phyloP scores from a whole-genome alignment of 2,329 filamentous ascomycete genomes.

The Trichoderma atrobrunneum region DNA sequence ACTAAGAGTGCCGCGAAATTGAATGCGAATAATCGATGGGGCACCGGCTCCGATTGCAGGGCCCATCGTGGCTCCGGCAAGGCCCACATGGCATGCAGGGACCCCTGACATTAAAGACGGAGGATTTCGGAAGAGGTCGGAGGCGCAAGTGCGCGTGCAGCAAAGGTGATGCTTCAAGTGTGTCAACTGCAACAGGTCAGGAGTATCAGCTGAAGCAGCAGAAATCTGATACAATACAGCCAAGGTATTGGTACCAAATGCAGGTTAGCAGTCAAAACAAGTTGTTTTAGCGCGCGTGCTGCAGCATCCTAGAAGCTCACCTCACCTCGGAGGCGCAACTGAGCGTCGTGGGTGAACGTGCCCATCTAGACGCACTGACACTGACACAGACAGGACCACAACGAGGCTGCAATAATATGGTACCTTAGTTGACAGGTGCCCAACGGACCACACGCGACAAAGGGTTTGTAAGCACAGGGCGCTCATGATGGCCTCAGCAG shows the following conservation, averaged over 20 bases:
- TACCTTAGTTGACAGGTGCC: not conserved
- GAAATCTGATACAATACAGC: not conserved
- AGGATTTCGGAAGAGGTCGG: constrained; percentile 14
- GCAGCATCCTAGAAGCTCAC: not conserved
- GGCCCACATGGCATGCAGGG: constrained; percentile 15
- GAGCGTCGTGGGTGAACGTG: not conserved
- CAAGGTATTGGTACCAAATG: not conserved
- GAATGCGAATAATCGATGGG: constrained; percentile 13
- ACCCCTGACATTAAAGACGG: not conserved
- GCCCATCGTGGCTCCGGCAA: constrained; percentile 15
- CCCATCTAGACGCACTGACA: not conserved
- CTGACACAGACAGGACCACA: not conserved
- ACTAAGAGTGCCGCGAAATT: not conserved
- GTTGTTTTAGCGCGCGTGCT: not conserved
- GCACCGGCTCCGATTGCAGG: constrained; percentile 8
- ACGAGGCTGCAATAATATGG: not conserved
- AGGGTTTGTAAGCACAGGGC: not conserved
- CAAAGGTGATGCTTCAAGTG: constrained; percentile 13
- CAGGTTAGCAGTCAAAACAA: not conserved
- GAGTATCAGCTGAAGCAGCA: constrained; percentile 8
- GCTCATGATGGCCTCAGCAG: constrained; percentile 4
- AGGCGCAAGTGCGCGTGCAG: not conserved
- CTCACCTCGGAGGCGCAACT: not conserved
- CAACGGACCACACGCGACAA: not conserved
- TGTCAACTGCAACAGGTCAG: constrained; percentile 11